Conservation (phyloP, 1,284 basidiomycete species). For the Ceratobasidium theobromae region DNA sequence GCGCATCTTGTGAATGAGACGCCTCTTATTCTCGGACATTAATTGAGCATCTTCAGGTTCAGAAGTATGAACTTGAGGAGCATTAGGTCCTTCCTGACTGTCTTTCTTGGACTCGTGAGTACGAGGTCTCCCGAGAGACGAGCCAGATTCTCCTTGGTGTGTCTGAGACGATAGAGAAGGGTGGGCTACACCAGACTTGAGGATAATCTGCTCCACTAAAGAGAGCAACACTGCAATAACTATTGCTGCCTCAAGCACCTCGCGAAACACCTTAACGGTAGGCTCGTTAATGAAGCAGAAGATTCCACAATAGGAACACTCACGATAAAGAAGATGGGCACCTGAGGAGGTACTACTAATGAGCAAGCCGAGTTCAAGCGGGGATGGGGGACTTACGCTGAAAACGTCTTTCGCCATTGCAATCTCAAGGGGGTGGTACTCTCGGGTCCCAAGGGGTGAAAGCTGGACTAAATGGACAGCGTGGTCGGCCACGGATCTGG, state of each 20-base stretch:
- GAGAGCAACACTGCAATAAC: conserved; percentile 86
- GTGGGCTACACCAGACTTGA: not conserved
- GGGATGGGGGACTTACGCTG: conserved; percentile 54
- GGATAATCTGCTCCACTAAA: conserved; percentile 76
- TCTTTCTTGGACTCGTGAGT: too few relatives aligned
- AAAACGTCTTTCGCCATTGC: conserved; percentile 66
- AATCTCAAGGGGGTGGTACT: conserved; percentile 24
- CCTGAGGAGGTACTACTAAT: too few relatives aligned
- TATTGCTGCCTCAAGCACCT: conserved; percentile 85
- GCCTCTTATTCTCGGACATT: too few relatives aligned
- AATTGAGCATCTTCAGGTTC: too few relatives aligned
- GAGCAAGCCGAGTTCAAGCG: too few relatives aligned
- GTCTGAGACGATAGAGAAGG: conserved; percentile 48
- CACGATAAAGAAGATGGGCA: conserved; percentile 79
- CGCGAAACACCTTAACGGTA: conserved; percentile 61
- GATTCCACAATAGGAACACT: conserved; percentile 9
- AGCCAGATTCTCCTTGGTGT: too few relatives aligned
- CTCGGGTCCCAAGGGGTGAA: conserved; percentile 28
- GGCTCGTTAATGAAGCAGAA: conserved; percentile 6
- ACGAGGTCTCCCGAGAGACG: too few relatives aligned
- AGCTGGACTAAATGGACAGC: conserved; percentile 32
- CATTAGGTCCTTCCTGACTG: too few relatives aligned
- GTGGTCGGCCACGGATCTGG: not conserved
- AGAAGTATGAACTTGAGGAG: too few relatives aligned
- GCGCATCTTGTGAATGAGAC: conserved; percentile 45